A percentile compares a stretch with the other conserved stretches of the same genome.
Conservation (phyloP, 1,284 basidiomycete genomes). For the Cutaneotrichosporon curvatum region DNA sequence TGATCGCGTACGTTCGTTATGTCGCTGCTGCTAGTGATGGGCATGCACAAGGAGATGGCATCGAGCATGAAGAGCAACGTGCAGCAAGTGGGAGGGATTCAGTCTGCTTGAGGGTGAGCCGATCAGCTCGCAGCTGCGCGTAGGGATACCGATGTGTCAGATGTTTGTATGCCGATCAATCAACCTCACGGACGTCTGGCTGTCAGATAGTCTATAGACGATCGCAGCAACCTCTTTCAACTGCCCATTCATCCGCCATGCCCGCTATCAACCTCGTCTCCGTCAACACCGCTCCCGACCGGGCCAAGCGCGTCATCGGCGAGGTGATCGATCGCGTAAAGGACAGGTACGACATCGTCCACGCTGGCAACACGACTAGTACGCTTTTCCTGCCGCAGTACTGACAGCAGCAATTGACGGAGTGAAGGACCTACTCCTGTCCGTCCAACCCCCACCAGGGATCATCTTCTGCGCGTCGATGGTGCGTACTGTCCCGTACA, state of each 20-base stretch:
- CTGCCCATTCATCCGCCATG: not conserved
- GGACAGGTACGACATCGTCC: slow-evolving; percentile 38
- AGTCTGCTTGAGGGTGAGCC: too few species aligned
- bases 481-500: slow-evolving; percentile 15
- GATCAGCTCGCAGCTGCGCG: too few species aligned
- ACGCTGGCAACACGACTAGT: slow-evolving; percentile 42
- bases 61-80: too few species aligned
- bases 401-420: slow-evolving; percentile 33
- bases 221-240: not conserved
- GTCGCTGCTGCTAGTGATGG: too few species aligned
- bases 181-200: too few species aligned
- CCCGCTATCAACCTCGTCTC: slow-evolving; percentile 38
- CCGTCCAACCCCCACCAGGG: slow-evolving; percentile 35
- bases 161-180: not conserved
- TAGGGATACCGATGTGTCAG: not conserved
- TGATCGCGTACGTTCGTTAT: too few species aligned
- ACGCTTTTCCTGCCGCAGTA: slow-evolving; percentile 2
- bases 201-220: not conserved
- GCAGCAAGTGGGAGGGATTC: too few species aligned
- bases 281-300: slow-evolving; percentile 43
- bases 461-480: slow-evolving; percentile 42
- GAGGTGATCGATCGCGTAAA: slow-evolving; percentile 39
- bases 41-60: too few species aligned
- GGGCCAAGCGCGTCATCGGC: slow-evolving; percentile 40
- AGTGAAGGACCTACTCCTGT: slow-evolving; percentile 31